These are phyloP conservation scores for Persicaria maculosa DNA, from an alignment of 148 eudicot species.

Conservation along the genomic window DNA sequence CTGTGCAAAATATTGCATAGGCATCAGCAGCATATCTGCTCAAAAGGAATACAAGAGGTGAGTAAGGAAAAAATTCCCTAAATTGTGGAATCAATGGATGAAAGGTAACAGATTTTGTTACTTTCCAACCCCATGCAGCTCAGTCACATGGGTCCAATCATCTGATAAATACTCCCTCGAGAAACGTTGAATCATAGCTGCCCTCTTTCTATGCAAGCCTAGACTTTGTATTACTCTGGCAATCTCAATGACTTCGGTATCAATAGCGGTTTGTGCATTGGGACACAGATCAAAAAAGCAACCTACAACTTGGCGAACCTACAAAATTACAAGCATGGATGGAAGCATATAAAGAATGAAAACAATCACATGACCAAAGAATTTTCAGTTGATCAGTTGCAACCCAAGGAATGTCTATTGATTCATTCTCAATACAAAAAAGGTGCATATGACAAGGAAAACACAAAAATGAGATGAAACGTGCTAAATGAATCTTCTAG, in stretches of 20 bases:
- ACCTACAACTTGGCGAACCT: constrained; percentile 48
- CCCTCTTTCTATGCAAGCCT: constrained; percentile 56
- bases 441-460: neutral
- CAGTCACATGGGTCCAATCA: constrained; percentile 70
- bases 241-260: constrained; percentile 31
- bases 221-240: constrained; percentile 38
- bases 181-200: constrained; percentile 46
- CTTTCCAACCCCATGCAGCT: constrained; percentile 79
- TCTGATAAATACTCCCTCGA: constrained; percentile 55
- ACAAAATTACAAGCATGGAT: constrained; percentile 15
- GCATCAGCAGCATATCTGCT: constrained; percentile 92
- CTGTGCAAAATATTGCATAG: constrained; percentile 78
- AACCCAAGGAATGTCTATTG: neutral
- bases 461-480: neutral
- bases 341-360: neutral
- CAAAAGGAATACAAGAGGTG: neutral
- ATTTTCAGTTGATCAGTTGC: neutral
- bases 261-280: constrained; percentile 54
- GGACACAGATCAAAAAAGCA: constrained; percentile 59
- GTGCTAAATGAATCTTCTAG: neutral
- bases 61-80: neutral
- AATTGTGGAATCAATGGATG: neutral
- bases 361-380: neutral
- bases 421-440: neutral
- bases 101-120: constrained; percentile 16